Evolutionary conservation across 768 basidiomycete species (phyloP).

Genomic region (Lentinula edodes): DNA sequence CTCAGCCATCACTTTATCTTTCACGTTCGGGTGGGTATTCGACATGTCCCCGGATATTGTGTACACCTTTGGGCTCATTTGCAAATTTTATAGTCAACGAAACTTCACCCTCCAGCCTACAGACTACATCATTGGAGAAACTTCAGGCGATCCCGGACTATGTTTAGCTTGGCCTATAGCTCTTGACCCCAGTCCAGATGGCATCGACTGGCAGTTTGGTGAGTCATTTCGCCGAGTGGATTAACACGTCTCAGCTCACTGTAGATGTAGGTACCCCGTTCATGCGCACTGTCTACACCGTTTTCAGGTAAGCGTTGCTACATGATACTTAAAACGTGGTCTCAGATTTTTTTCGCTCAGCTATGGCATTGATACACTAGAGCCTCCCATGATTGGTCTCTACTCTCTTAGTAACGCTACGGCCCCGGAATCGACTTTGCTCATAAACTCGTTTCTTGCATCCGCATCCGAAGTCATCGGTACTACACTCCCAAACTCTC

Average conservation of each 20-base stretch:
- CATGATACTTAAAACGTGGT: neutral
- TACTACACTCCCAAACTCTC: conserved; percentile 69
- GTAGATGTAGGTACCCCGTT: conserved; percentile 50
- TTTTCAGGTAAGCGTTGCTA: conserved; percentile 53
- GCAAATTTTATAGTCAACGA: conserved; percentile 23
- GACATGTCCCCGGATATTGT: neutral
- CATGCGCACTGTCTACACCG: conserved; percentile 69
- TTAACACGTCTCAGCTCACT: neutral
- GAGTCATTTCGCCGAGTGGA: conserved; percentile 3
- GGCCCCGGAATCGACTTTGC: conserved; percentile 31
- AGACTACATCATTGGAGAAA: conserved; percentile 73
- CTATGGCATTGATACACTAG: conserved; percentile 68
- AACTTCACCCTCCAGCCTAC: conserved; percentile 66
- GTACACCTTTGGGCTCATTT: neutral
- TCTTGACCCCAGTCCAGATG: conserved; percentile 59
- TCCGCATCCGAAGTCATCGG: conserved; percentile 57
- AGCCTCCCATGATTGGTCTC: conserved; percentile 75
- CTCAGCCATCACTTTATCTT: conserved; percentile 49
- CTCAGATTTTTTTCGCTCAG: conserved; percentile 28
- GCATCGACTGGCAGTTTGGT: conserved; percentile 84
- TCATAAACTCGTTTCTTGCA: conserved; percentile 49
- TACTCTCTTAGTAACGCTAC: conserved; percentile 54
- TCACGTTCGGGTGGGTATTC: conserved; percentile 60
- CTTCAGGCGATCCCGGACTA: conserved; percentile 54
- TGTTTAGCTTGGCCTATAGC: conserved; percentile 77